phyloP scores from a whole-genome alignment of 352 stramenopile genomes.

The Phytophthora sp. region DNA sequence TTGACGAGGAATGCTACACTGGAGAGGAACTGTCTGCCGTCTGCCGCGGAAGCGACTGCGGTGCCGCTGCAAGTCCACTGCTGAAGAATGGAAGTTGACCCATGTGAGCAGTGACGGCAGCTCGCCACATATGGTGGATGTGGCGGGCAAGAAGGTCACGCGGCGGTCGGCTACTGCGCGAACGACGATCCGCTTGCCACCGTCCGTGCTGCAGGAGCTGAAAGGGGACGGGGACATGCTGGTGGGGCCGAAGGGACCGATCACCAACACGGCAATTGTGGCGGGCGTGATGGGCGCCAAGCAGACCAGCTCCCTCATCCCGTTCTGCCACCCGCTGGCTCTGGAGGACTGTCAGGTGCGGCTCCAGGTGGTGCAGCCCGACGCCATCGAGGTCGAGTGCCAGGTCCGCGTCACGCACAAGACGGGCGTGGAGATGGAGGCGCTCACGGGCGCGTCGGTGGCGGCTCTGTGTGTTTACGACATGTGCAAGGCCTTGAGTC shows the following conservation, averaged over 20 bases:
- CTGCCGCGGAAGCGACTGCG: neutral
- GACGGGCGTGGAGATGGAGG: constrained; percentile 96
- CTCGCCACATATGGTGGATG: constrained; percentile 91
- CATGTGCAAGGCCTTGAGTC: constrained; percentile 98
- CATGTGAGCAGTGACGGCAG: constrained; percentile 55
- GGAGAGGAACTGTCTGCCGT: too few relatives aligned
- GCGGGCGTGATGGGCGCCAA: constrained; percentile 94
- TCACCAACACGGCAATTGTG: constrained; percentile 92
- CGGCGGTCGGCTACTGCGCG: constrained; percentile 82
- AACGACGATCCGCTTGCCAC: constrained; percentile 88
- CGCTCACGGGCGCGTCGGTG: constrained; percentile 93
- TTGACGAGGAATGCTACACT: too few relatives aligned
- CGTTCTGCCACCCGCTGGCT: constrained; percentile 94
- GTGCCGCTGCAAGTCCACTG: neutral
- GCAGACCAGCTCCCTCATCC: constrained; percentile 92
- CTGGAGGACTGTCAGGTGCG: constrained; percentile 91
- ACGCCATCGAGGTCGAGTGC: constrained; percentile 87
- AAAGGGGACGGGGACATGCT: constrained; percentile 40
- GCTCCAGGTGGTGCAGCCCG: constrained; percentile 62
- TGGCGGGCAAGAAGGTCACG: constrained; percentile 87
- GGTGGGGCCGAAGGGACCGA: constrained; percentile 88
- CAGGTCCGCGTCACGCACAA: constrained; percentile 92
- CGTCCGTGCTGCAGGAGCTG: constrained; percentile 80
- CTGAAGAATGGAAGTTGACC: constrained; percentile 48
- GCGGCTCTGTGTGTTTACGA: constrained; percentile 98